Evolutionary conservation across 139 green algal genomes (phyloP).

Genomic region (Picochlorum sp.): DNA sequence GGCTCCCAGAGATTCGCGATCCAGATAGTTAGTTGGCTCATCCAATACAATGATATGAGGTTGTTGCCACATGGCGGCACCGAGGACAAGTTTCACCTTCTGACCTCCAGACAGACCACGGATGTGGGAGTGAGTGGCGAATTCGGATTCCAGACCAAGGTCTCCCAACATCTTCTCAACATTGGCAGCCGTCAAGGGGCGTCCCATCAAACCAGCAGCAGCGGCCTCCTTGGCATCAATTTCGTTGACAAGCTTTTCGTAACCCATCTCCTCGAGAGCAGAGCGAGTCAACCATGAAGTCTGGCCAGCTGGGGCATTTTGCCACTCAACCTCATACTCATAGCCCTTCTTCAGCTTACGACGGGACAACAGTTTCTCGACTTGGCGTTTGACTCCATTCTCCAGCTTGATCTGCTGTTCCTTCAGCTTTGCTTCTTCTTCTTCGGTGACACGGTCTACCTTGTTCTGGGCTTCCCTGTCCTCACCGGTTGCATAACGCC

Average conservation of each 20-base stretch:
- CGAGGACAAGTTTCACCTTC: constrained; percentile 85
- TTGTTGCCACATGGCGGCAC: constrained; percentile 64
- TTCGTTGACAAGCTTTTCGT: constrained; percentile 79
- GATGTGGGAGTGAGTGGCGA: constrained; percentile 80
- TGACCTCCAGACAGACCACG: constrained; percentile 76
- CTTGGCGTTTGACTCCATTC: constrained; percentile 23
- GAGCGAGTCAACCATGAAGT: constrained; percentile 58
- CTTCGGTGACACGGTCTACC: constrained; percentile 56
- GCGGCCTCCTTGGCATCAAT: constrained; percentile 84
- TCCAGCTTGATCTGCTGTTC: constrained; percentile 42
- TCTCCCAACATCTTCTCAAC: constrained; percentile 81
- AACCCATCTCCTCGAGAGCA: constrained; percentile 73
- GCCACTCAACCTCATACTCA: constrained; percentile 72
- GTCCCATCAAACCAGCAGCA: constrained; percentile 59
- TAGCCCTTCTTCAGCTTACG: constrained; percentile 76
- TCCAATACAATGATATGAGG: constrained; percentile 83
- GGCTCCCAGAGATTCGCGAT: constrained; percentile 75
- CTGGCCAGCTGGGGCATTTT: constrained; percentile 29
- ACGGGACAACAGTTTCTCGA: constrained; percentile 56
- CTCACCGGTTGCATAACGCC: constrained; percentile 82
- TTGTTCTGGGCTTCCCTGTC: constrained; percentile 75
- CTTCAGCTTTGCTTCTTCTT: constrained; percentile 79
- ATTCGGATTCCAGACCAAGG: constrained; percentile 83
- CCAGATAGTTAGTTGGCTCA: constrained; percentile 86
- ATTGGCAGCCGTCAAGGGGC: constrained; percentile 72